Base-by-base conservation (phyloP, 441 rosid species). In the Francoa sonchifolia region DNA sequence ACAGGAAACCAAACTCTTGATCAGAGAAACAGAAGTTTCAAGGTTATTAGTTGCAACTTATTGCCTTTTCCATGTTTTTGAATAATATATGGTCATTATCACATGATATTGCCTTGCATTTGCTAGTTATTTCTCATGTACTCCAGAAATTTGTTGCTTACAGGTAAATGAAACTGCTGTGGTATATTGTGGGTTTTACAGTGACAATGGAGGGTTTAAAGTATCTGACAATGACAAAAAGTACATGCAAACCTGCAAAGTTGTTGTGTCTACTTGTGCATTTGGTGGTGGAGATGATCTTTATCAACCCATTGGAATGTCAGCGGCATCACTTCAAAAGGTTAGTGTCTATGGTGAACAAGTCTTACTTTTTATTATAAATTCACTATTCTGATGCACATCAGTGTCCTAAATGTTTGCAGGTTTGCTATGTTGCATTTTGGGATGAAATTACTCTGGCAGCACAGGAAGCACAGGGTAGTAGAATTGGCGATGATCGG, bases 251-350 rank as follows among this genome's bases (percentile, higher is more conserved):
- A 67, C 47, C 29, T 86, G 96, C 65, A 48, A 66, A 60, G 71
- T 61, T 31, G 95, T 73, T 9, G 94, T 90, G 40, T 79, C 90
- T 42, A 82, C 96, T 31, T 90, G 96, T 74, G 81, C 95, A 7
- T 90, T 90, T 67, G 99, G 99, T 45, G 99, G 99, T 48, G 96
- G 99, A 26, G 99, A 90, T 69, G 77, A 80, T 59, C 96, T 90
- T 60, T 79, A 86, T 61, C 75, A 86, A 52, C 99, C 95, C 47
- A 86, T 90, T 58, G 96, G 94, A 61, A 80, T 80, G 88, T 59
- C 74, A 7, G 58, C 74, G 33, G 61, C 74, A 25, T 71, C 99
- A 5, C 59, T 58, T 55, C 59, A 55, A 59, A 90, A 77, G 88
- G 98, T 89, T 62, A 38, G 69, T 36, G 25, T 45, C 9, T 16